Percentiles rank a stretch among this genome's conserved stretches.
phyloP scores from a whole-genome alignment of 2,329 filamentous ascomycete species.

The Cryphonectria carpinicola region DNA sequence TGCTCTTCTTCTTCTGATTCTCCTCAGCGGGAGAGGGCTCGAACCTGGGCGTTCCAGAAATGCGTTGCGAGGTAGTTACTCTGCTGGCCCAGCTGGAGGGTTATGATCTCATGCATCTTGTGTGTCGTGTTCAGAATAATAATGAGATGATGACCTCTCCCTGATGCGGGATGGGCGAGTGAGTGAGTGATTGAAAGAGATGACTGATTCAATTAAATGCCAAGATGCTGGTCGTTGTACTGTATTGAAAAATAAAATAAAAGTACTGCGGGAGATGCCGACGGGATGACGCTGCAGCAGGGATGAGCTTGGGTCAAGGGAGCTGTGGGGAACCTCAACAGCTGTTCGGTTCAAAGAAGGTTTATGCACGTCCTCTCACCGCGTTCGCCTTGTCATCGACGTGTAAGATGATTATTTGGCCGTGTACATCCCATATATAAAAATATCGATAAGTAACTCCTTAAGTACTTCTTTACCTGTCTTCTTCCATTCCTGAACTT shows the following conservation, averaged over 20 bases:
- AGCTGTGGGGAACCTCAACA: conserved; percentile 13
- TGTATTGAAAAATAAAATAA: background rate
- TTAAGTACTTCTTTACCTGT: background rate
- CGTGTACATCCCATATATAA: background rate
- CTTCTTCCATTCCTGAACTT: too few relatives aligned
- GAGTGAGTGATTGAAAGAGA: conserved; percentile 17
- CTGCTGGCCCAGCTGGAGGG: conserved; percentile 88
- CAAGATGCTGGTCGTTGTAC: background rate
- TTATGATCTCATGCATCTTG: conserved; percentile 91
- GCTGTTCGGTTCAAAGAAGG: background rate
- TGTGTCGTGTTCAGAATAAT: background rate
- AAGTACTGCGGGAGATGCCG: conserved; percentile 20
- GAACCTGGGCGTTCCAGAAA: conserved; percentile 94
- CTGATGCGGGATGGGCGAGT: background rate
- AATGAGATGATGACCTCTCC: background rate
- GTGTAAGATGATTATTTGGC: background rate
- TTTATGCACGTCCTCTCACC: conserved; percentile 7
- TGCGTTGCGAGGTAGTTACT: conserved; percentile 94
- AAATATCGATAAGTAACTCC: background rate
- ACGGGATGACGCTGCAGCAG: conserved; percentile 23
- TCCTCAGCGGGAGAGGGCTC: conserved; percentile 10
- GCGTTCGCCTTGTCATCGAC: conserved; percentile 2
- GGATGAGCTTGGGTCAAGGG: conserved; percentile 24
- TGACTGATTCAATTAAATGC: conserved; percentile 10
- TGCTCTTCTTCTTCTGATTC: background rate